Conservation (phyloP, 2,329 filamentous ascomycete genomes). For the Raffaelea ambrosiae region DNA sequence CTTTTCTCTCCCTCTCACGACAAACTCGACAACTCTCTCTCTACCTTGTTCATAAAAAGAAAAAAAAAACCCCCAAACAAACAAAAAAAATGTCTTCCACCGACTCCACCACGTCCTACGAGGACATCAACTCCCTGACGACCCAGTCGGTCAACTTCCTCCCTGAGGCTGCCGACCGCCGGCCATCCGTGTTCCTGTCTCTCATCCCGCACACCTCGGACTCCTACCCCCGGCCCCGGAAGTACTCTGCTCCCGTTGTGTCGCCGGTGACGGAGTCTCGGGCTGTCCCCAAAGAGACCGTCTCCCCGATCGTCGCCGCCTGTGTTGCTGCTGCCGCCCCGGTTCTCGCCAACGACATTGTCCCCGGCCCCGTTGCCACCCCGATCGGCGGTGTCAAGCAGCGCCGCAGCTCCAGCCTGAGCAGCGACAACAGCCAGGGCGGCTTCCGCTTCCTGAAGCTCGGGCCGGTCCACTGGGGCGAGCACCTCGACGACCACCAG, state of each 20-base stretch:
- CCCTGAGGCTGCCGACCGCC: constrained; percentile 10
- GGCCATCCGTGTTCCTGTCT: constrained; percentile 39
- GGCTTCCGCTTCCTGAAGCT: constrained; percentile 51
- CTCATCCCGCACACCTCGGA: constrained; percentile 50
- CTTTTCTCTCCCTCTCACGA: not conserved
- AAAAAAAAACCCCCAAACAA: no score
- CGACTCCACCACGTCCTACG: constrained; percentile 8
- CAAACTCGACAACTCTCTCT: not conserved
- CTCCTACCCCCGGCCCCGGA: constrained; percentile 41
- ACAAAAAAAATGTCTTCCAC: not conserved
- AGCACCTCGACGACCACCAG: constrained; percentile 48
- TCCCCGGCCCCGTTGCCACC: constrained; percentile 12
- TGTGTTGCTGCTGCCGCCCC: not conserved
- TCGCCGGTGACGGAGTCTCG: constrained; percentile 17
- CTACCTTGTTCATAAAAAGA: not conserved
- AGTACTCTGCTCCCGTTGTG: constrained; percentile 15
- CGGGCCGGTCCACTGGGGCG: constrained; percentile 55
- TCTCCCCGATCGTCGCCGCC: not conserved
- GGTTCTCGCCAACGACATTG: constrained; percentile 5
- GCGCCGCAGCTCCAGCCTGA: constrained; percentile 47
- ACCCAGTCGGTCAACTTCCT: constrained; percentile 15
- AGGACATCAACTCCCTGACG: constrained; percentile 16
- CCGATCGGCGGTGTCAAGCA: constrained; percentile 18
- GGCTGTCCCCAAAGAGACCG: constrained; percentile 3
- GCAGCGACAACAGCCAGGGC: constrained; percentile 30